Evolutionary conservation across 148 eudicot genomes (phyloP), one percentile per base, ranked within the genome.

Genomic region (Drosera capensis): DNA sequence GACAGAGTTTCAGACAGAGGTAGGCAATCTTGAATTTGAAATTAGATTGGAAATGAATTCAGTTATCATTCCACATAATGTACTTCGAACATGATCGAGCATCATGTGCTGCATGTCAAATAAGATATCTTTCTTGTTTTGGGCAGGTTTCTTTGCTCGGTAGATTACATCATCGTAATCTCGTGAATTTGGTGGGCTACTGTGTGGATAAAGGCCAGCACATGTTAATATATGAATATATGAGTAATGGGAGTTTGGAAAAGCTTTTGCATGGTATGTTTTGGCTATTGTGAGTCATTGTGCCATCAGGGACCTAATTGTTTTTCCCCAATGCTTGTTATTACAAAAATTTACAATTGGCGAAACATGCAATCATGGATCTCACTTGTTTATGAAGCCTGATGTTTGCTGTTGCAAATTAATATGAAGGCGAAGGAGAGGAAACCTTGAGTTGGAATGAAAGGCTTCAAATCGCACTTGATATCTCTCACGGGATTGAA

Each of bases 1-100:
- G 51, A 90, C 48, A 49, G 95, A 90, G 76, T 90, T 90, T 62
- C 88, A 84, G 58, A 90, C 99, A 29, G 99, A 90, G 94, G 99
- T 90, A 63, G 55, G 44, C 22, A 13, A 18, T 40, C 37, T 37
- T 34, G 9, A 23, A 26, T n/a, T 22, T 18, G 19, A 11, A 21
- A 45, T 7, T 19, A 45, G 7, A 12, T 17, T 45, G 3, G n/a
- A 11, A 34, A 11, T 11, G 31, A 28, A 28, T 28, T 28, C 31
- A 28, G 9, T 5, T 11, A 28, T 28, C 7, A 28, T 8, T 15
- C 23, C 15, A 8, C 12, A 26, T 49, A 17, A 31, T 61, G 20
- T 30, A 21, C 34, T 9, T 34, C 34, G n/a, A n/a, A 28, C 31
- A 28, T 28, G 31, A 28, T 8, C 20, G 24, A 21, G 5, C 12